phyloP scores from a whole-genome alignment of 192 early-diverging fungal species.

The Backusella luteola region DNA sequence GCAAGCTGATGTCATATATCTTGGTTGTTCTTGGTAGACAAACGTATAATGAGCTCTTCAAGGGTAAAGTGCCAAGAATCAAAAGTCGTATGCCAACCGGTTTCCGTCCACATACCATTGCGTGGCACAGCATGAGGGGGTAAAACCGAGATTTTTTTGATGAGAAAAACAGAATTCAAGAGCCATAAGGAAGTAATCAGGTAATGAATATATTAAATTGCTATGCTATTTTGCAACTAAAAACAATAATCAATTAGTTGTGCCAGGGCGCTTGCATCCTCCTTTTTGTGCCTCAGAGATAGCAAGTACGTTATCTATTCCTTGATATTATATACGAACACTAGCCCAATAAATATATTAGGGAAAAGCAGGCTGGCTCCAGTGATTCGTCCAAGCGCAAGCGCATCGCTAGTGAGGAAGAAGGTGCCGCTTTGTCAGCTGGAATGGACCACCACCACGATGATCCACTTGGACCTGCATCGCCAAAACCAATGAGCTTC shows the following conservation, averaged over 20 bases:
- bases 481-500: too few species aligned
- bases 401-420: background rate
- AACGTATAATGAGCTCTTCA: background rate
- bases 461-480: too few species aligned
- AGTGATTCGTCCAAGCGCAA: background rate
- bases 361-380: background rate
- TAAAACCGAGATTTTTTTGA: background rate
- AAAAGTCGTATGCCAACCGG: background rate
- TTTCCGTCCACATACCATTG: background rate
- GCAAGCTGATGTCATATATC: background rate
- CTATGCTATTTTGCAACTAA: too few species aligned
- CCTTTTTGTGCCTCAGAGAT: background rate
- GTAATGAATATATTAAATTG: too few species aligned
- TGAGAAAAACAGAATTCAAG: background rate
- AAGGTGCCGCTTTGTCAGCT: background rate
- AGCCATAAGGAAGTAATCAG: too few species aligned
- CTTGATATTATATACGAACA: background rate
- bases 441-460: background rate
- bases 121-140: background rate
- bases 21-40: background rate
- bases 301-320: background rate
- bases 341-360: background rate
- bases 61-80: background rate
- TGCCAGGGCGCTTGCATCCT: background rate
- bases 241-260: background rate